Evolutionary conservation across 2,329 filamentous ascomycete species (phyloP).

Genomic region (Sporothrix inflata): DNA sequence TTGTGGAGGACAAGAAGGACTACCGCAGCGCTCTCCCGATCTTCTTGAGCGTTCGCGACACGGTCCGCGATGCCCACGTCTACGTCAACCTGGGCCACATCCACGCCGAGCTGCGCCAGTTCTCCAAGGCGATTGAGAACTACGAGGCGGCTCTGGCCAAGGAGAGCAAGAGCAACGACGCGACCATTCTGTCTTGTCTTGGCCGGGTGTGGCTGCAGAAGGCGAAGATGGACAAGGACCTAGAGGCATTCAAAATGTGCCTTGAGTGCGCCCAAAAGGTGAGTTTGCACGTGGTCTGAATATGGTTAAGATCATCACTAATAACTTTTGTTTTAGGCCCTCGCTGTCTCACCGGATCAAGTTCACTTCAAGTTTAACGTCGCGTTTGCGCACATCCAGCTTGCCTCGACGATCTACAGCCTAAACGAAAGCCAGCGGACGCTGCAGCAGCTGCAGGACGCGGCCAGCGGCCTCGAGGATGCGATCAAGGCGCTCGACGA

Average conservation of each 20-base stretch:
- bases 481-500: slow-evolving; percentile 75
- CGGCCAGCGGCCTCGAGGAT: slow-evolving; percentile 74
- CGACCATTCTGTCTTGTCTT: slow-evolving; percentile 80
- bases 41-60: slow-evolving; percentile 88
- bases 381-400: slow-evolving; percentile 94
- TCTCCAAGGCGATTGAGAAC: slow-evolving; percentile 86
- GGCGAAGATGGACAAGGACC: slow-evolving; percentile 65
- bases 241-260: slow-evolving; percentile 61
- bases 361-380: slow-evolving; percentile 97
- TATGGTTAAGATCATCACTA: background rate
- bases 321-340: slow-evolving; percentile 56
- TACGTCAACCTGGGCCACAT: slow-evolving; percentile 94
- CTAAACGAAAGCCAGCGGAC: slow-evolving; percentile 77
- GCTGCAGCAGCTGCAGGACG: slow-evolving; percentile 77
- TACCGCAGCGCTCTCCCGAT: slow-evolving; percentile 80
- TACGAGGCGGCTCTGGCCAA: slow-evolving; percentile 85
- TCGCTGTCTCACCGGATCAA: slow-evolving; percentile 78
- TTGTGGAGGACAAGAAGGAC: slow-evolving; percentile 94
- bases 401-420: slow-evolving; percentile 77
- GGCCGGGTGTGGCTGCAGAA: slow-evolving; percentile 85
- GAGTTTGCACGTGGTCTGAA: too few species aligned
- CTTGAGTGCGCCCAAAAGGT: slow-evolving; percentile 67
- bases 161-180: slow-evolving; percentile 73
- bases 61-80: slow-evolving; percentile 83
- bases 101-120: slow-evolving; percentile 88